phyloP scores from a whole-genome alignment of 2,329 filamentous ascomycete genomes.

The Nigrospora oryzae region DNA sequence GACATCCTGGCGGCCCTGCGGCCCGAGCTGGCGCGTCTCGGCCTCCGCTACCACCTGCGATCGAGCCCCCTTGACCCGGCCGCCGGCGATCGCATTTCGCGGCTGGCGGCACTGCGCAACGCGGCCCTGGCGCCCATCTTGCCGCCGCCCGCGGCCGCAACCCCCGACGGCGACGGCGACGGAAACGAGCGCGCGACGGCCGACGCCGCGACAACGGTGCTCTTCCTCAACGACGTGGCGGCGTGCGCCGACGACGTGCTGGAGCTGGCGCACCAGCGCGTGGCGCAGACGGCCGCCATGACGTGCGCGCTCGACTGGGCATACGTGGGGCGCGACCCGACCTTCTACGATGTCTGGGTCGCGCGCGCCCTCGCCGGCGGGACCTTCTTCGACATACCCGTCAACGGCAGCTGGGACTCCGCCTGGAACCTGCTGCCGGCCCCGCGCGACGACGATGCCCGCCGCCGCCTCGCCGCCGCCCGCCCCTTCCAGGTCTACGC shows the following conservation, averaged over 20 bases:
- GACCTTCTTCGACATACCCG: conserved; percentile 43
- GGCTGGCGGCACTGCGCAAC: conserved; percentile 43
- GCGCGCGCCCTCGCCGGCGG: conserved; percentile 43
- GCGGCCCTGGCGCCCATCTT: conserved; percentile 39
- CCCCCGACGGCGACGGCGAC: not conserved
- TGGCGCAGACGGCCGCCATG: conserved; percentile 40
- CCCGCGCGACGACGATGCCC: conserved; percentile 33
- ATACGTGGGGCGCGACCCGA: conserved; percentile 30
- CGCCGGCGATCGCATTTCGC: conserved; percentile 32
- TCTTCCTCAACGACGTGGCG: conserved; percentile 48
- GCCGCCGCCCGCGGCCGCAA: not conserved
- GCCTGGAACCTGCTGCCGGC: conserved; percentile 38
- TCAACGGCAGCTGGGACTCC: conserved; percentile 37
- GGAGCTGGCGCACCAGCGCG: conserved; percentile 42
- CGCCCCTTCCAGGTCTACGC: conserved; percentile 51
- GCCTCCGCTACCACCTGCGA: conserved; percentile 31
- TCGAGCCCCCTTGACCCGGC: conserved; percentile 33
- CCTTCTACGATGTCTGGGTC: conserved; percentile 52
- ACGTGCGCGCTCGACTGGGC: conserved; percentile 53
- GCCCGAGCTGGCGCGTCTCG: conserved; percentile 26
- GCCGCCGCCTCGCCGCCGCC: conserved; percentile 19
- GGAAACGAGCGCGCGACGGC: conserved; percentile 12
- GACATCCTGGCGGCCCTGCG: conserved; percentile 36
- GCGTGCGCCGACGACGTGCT: conserved; percentile 47
- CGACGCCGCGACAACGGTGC: conserved; percentile 29